Conservation (phyloP, 176 grass and related monocot species). For the Eragrostis nindensis region DNA sequence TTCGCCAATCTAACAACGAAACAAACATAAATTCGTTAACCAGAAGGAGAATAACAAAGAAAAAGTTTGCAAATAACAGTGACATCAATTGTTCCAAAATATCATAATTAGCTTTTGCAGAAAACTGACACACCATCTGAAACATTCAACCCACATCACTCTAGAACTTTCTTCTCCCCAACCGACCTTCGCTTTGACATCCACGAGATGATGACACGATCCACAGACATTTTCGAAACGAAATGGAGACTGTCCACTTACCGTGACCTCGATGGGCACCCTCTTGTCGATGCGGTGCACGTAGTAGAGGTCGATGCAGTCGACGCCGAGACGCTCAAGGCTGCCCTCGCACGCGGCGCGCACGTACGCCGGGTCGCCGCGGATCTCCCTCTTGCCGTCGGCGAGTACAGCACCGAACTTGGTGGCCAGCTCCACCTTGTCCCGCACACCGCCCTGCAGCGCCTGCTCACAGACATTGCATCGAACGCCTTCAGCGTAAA, state of each 20-base stretch:
- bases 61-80: too few species aligned
- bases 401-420: conserved; percentile 30
- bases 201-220: background rate
- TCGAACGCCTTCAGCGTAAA: conserved; percentile 29
- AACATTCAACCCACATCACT: too few species aligned
- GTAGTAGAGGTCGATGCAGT: conserved; percentile 68
- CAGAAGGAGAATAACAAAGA: background rate
- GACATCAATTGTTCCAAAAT: too few species aligned
- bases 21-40: background rate
- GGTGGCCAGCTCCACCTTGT: conserved; percentile 51
- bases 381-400: background rate
- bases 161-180: background rate
- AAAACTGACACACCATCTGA: too few species aligned
- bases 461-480: background rate
- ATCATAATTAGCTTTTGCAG: too few species aligned
- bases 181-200: background rate
- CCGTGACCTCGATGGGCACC: conserved; percentile 60
- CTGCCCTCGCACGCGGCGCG: conserved; percentile 51
- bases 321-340: conserved; percentile 48
- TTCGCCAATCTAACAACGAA: conserved; percentile 50
- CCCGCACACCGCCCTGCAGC: conserved; percentile 14
- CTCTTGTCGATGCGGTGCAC: conserved; percentile 49
- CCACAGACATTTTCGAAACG: too few species aligned
- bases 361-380: conserved; percentile 51
- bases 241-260: conserved; percentile 4